A percentile compares a stretch with the other conserved stretches of the same genome.
Evolutionary conservation across 768 basidiomycete genomes (phyloP).

Genomic region (Xerocomus brunneocitrinus): DNA sequence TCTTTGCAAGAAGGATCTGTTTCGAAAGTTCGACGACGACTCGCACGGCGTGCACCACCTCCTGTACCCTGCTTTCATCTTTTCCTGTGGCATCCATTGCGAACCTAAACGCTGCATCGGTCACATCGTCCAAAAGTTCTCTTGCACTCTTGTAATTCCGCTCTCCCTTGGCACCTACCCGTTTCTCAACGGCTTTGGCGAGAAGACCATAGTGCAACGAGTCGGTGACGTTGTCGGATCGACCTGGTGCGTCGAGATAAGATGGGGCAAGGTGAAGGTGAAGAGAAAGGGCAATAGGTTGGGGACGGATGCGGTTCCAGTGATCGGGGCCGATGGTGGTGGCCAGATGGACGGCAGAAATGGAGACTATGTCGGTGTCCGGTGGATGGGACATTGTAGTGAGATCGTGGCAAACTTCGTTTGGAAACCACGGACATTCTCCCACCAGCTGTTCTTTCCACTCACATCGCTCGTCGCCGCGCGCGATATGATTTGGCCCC

Average conservation of each 20-base stretch:
- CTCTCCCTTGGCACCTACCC: slow-evolving; percentile 18
- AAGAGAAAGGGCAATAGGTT: slow-evolving; percentile 51
- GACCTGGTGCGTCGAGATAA: slow-evolving; percentile 43
- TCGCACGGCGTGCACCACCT: slow-evolving; percentile 29
- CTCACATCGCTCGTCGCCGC: too few relatives aligned
- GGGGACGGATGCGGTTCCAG: slow-evolving; percentile 44
- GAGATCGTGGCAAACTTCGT: too few relatives aligned
- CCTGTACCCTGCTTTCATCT: not conserved
- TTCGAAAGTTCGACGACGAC: slow-evolving; percentile 44
- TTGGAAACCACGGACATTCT: too few relatives aligned
- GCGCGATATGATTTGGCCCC: too few relatives aligned
- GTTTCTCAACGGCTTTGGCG: slow-evolving; percentile 41
- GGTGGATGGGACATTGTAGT: not conserved
- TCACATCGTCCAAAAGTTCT: slow-evolving; percentile 35
- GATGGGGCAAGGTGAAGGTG: slow-evolving; percentile 37
- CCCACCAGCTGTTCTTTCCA: too few relatives aligned
- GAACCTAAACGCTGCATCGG: slow-evolving; percentile 34
- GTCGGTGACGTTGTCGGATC: slow-evolving; percentile 48
- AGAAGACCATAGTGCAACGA: slow-evolving; percentile 66
- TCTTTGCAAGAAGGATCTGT: slow-evolving; percentile 46
- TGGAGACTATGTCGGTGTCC: slow-evolving; percentile 40
- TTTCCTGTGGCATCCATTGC: slow-evolving; percentile 31
- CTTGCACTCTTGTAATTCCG: slow-evolving; percentile 26
- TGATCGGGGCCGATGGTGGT: slow-evolving; percentile 46
- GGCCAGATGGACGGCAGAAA: slow-evolving; percentile 39